Conservation (phyloP, 106 monocot species). For the Apostasia ramifera region DNA sequence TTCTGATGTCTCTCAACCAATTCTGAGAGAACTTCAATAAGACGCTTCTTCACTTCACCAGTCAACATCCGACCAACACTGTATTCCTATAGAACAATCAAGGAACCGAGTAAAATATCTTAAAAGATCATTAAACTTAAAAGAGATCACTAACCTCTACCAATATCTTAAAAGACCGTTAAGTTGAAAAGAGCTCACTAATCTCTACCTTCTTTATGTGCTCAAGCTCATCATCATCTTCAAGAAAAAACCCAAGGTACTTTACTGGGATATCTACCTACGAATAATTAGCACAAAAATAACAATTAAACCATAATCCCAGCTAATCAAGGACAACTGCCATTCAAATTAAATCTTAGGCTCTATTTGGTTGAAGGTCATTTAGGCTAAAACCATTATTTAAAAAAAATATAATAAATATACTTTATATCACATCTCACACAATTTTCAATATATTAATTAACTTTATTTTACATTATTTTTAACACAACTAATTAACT, state of each 20-base stretch:
- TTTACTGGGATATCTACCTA: constrained; percentile 95
- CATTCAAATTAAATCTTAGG: too few species aligned
- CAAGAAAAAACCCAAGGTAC: constrained; percentile 93
- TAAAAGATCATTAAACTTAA: not conserved
- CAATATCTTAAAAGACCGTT: not conserved
- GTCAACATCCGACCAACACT: constrained; percentile 81
- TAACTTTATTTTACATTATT: too few species aligned
- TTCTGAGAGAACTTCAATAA: constrained; percentile 68
- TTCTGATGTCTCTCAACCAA: constrained; percentile 76
- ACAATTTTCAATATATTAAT: too few species aligned
- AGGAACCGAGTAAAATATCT: not conserved
- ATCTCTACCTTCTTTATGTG: constrained; percentile 75
- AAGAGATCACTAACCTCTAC: not conserved
- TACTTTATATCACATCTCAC: too few species aligned
- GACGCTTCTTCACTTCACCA: constrained; percentile 77
- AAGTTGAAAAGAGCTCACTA: not conserved
- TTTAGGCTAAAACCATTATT: too few species aligned
- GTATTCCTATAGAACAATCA: constrained; percentile 51
- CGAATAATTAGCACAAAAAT: not conserved
- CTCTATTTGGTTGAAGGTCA: too few species aligned
- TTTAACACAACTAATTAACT: too few species aligned
- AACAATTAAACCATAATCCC: too few species aligned
- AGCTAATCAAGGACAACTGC: too few species aligned
- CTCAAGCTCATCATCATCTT: constrained; percentile 82
- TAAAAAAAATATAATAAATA: too few species aligned